phyloP scores from a whole-genome alignment of 179 eudicot species.

The Carnegiea gigantea region DNA sequence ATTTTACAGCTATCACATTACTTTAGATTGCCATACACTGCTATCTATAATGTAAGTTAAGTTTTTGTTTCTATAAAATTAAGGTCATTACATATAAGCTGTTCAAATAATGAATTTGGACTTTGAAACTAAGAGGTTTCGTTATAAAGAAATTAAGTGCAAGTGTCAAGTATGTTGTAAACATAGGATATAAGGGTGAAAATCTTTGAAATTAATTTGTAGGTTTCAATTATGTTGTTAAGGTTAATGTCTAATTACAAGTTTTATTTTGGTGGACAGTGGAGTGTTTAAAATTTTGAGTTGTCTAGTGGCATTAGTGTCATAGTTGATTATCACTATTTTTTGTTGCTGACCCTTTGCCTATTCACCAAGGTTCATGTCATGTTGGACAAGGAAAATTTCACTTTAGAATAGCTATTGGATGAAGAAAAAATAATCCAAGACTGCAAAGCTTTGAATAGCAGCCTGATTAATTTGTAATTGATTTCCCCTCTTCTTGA shows the following conservation, averaged over 20 bases:
- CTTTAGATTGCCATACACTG: no score
- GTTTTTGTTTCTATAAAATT: neutral
- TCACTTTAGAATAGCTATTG: slow-evolving; percentile 87
- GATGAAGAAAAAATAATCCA: slow-evolving; percentile 99
- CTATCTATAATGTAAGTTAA: no score
- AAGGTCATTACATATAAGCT: neutral
- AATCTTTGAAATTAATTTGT: neutral
- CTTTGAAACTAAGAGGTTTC: neutral
- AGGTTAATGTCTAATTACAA: neutral
- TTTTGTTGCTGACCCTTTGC: slow-evolving; percentile 10
- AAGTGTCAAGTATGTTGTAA: no score
- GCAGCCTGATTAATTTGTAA: slow-evolving; percentile 97
- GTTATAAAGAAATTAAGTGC: neutral
- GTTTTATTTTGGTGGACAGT: neutral
- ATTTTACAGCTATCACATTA: neutral
- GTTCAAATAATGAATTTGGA: neutral
- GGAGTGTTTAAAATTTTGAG: neutral
- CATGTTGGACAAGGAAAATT: slow-evolving; percentile 83
- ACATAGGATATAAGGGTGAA: neutral
- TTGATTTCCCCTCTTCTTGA: neutral
- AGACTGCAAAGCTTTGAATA: slow-evolving; percentile 97
- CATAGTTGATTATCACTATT: neutral
- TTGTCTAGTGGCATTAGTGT: neutral
- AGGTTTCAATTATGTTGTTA: neutral
- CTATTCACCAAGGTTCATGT: slow-evolving; percentile 61